Evolutionary conservation across 2,329 filamentous ascomycete genomes (phyloP).

Genomic region (Fusarium albidum): DNA sequence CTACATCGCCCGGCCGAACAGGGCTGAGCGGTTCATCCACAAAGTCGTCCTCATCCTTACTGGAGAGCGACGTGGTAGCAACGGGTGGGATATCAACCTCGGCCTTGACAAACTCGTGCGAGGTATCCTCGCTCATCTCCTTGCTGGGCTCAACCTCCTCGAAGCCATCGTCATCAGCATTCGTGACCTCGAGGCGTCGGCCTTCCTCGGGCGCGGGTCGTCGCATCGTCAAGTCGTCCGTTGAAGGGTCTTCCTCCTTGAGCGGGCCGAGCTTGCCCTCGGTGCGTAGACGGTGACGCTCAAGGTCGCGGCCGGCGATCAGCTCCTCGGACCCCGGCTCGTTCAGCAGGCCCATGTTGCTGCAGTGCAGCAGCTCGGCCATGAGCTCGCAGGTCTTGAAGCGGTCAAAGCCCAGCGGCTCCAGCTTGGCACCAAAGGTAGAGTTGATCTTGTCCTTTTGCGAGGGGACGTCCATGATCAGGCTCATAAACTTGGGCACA

Average conservation of each 20-base stretch:
- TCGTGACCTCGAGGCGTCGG: slow-evolving; percentile 79
- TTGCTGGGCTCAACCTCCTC: slow-evolving; percentile 81
- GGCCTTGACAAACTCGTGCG: slow-evolving; percentile 72
- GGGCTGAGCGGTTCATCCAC: slow-evolving; percentile 81
- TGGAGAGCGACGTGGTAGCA: slow-evolving; percentile 43
- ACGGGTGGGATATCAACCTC: slow-evolving; percentile 57
- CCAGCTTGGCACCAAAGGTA: slow-evolving; percentile 89
- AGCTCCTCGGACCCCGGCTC: slow-evolving; percentile 89
- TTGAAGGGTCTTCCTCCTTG: slow-evolving; percentile 49
- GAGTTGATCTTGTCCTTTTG: slow-evolving; percentile 80
- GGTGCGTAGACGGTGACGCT: slow-evolving; percentile 79
- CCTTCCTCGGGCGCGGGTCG: slow-evolving; percentile 65
- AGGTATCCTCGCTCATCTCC: slow-evolving; percentile 76
- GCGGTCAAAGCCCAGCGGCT: slow-evolving; percentile 93
- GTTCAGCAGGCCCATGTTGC: slow-evolving; percentile 97
- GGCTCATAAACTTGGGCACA: slow-evolving; percentile 91
- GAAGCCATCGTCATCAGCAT: slow-evolving; percentile 88
- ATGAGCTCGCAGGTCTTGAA: slow-evolving; percentile 99
- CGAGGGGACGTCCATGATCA: slow-evolving; percentile 81
- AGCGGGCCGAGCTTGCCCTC: slow-evolving; percentile 73
- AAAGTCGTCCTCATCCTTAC: slow-evolving; percentile 75
- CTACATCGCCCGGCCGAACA: slow-evolving; percentile 68
- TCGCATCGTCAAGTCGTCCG: slow-evolving; percentile 70
- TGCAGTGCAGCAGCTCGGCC: slow-evolving; percentile 96
- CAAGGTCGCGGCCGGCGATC: slow-evolving; percentile 79